phyloP scores from a whole-genome alignment of 1,139 yeast species.

The Saccharomyces hybrid region DNA sequence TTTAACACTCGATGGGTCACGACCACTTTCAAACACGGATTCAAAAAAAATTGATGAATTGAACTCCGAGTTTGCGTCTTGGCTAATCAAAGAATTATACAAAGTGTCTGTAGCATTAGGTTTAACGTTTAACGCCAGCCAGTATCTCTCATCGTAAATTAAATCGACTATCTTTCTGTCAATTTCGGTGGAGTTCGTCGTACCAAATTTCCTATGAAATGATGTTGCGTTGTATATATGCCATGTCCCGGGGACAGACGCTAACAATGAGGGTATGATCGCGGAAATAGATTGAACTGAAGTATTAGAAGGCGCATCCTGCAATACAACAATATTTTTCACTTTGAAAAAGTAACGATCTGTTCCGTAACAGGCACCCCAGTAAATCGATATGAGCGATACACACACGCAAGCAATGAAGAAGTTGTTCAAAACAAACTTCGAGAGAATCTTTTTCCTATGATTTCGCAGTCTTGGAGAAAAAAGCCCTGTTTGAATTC shows the following conservation, averaged over 20 bases:
- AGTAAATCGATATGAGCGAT: constrained; percentile 4
- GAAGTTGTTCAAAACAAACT: constrained; percentile 8
- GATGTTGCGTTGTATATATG: constrained; percentile 26
- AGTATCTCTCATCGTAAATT: constrained; percentile 43
- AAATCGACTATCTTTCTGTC: constrained; percentile 34
- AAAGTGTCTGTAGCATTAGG: constrained; percentile 38
- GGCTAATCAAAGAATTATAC: neutral
- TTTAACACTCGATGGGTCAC: constrained; percentile 41
- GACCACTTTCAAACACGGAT: constrained; percentile 42
- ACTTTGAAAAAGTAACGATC: constrained; percentile 1
- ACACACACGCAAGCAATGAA: constrained; percentile 4
- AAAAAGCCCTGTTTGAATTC: constrained; percentile 1
- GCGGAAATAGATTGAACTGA: neutral
- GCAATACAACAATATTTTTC: constrained; percentile 4
- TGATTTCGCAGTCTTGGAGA: constrained; percentile 11
- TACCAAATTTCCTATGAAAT: constrained; percentile 28
- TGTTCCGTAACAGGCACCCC: constrained; percentile 6
- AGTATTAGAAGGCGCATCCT: constrained; percentile 4
- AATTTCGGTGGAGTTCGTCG: constrained; percentile 30
- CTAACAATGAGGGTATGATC: constrained; percentile 9
- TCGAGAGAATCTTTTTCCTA: constrained; percentile 8
- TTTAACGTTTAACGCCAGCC: constrained; percentile 45
- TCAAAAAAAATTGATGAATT: constrained; percentile 25
- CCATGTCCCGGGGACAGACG: constrained; percentile 19
- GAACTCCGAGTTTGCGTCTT: constrained; percentile 8